Base-by-base conservation (phyloP, 306 rosid genomes). In the Corylus avellana region DNA sequence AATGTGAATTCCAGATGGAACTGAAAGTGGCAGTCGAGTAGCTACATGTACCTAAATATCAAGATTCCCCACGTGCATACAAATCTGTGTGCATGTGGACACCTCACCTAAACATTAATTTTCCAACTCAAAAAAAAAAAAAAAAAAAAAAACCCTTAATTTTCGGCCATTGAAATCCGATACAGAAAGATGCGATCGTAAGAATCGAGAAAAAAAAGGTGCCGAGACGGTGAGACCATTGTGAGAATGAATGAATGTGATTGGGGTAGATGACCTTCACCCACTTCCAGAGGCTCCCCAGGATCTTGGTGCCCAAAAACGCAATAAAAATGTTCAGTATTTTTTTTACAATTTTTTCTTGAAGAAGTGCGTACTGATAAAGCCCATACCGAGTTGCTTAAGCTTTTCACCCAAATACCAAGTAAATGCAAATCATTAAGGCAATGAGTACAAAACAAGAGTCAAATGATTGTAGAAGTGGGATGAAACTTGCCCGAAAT, bases 371-470 rank as follows among this genome's bases (percentile, higher is more conserved):
- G 13, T 39, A 3, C 72, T 8, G 35, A 32, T 32, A 32, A 39
- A 59, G 50, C 78, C 80, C 86, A 78, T 79, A 42, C 66, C 54
- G 37, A 46, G 81, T 78, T 84, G 76, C 64, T 74, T 5, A 75
- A 25, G 46, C 78, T 72, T 77, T 80, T 58, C 66, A 47, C 27
- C 75, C 75, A 76, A 67, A 58, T 42, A 39, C 17, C 63, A 50
- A 61, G 69, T 54, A 32, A 66, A 59, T 68, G 76, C 62, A 70
- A 58, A 80, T 83, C 69, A 72, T 42, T 82, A 55, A 44, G 58
- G 79, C 67, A 84, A 84, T 81, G 85, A 79, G 86, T 81, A 87
- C 88, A 84, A 84, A 87, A 81, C 76, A 80, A 64, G 85, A 68
- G 85, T 81, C 85, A 83, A 83, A 39, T 37, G 51, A 12, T 25